A percentile compares a stretch with the other conserved stretches of the same genome.
Evolutionary conservation across 78 protist species (phyloP).

Genomic region (Dictyostelium capitatum): DNA sequence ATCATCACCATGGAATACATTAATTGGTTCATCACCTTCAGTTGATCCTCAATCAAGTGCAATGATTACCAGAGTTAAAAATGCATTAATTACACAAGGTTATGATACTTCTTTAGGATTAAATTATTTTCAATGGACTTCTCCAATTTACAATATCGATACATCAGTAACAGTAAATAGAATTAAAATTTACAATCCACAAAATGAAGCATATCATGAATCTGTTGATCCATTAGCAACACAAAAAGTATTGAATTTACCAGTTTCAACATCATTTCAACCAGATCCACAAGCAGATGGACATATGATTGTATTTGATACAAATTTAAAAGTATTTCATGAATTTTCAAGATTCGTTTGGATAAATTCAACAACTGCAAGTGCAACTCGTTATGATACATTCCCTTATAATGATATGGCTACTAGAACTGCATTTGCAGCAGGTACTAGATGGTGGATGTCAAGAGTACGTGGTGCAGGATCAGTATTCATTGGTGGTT

Average conservation of each 20-base stretch:
- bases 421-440: not conserved
- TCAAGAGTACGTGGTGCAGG: constrained; percentile 35
- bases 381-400: constrained; percentile 38
- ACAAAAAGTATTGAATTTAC: constrained; percentile 1
- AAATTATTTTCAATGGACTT: constrained; percentile 31
- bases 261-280: not conserved
- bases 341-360: constrained; percentile 64
- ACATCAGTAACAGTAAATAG: constrained; percentile 7
- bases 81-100: not conserved
- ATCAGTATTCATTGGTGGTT: constrained; percentile 35
- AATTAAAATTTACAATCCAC: constrained; percentile 15
- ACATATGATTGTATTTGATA: constrained; percentile 60
- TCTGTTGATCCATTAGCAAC: constrained; percentile 39
- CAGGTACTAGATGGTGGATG: constrained; percentile 63
- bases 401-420: constrained; percentile 8
- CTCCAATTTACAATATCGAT: constrained; percentile 11
- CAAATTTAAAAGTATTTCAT: not conserved
- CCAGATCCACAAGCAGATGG: constrained; percentile 59
- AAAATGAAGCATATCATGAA: constrained; percentile 27
- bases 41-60: not conserved
- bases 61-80: not conserved
- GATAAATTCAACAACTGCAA: constrained; percentile 40
- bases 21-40: not conserved
- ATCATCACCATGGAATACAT: constrained; percentile 27
- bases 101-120: not conserved